Evolutionary conservation across 352 stramenopile genomes (phyloP).

Genomic region (Phytophthora cryptogea): DNA sequence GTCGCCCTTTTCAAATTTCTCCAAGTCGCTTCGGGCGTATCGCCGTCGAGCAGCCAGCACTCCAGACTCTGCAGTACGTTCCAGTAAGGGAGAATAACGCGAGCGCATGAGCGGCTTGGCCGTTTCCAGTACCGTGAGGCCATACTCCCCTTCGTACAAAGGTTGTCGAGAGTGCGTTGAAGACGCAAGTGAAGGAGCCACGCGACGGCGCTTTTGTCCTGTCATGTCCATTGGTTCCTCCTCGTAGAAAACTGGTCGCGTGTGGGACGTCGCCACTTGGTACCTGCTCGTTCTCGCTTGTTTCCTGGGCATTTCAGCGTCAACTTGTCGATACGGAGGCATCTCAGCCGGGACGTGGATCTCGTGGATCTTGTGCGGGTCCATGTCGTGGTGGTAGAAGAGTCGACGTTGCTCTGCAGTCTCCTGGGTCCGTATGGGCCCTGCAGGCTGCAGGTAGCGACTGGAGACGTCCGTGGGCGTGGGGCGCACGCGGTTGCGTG

Average conservation of each 20-base stretch:
- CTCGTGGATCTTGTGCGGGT: slow-evolving; percentile 24
- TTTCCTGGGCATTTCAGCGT: slow-evolving; percentile 11
- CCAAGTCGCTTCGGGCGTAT: slow-evolving; percentile 7
- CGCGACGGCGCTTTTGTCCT: slow-evolving; percentile 19
- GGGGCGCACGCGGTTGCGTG: slow-evolving; percentile 4
- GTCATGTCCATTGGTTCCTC: slow-evolving; percentile 4
- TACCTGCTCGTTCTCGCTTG: slow-evolving; percentile 7
- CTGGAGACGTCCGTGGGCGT: slow-evolving; percentile 5
- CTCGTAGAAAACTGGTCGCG: slow-evolving; percentile 7
- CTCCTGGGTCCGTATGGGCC: not conserved
- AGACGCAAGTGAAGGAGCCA: slow-evolving; percentile 5
- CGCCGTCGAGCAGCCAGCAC: slow-evolving; percentile 1
- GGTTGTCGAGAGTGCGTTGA: not conserved
- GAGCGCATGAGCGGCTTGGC: slow-evolving; percentile 11
- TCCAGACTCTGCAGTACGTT: not conserved
- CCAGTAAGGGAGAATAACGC: not conserved
- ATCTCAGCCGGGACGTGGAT: slow-evolving; percentile 18
- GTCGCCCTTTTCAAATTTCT: not conserved
- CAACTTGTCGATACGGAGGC: not conserved
- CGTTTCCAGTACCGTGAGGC: slow-evolving; percentile 18
- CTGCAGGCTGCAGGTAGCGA: not conserved
- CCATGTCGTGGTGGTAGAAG: slow-evolving; percentile 17
- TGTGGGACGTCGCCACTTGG: not conserved
- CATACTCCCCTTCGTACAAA: slow-evolving; percentile 23
- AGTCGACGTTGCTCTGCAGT: slow-evolving; percentile 10